Evolutionary conservation across 23 red algal species (phyloP), one percentile per base, ranked within the genome.

Genomic region (Chondrus crispus): DNA sequence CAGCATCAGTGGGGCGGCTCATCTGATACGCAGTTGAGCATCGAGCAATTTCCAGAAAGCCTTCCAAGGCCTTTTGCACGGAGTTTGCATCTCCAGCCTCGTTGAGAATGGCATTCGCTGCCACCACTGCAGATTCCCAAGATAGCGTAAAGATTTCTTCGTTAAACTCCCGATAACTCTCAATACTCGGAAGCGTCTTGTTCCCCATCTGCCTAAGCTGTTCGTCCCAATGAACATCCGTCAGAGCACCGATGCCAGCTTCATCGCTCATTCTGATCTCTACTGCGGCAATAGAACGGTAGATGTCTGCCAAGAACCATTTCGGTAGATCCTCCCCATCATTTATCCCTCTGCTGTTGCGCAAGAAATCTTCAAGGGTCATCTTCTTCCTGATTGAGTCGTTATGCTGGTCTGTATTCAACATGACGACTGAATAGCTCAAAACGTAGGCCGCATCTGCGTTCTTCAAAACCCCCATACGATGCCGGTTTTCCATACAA

Each of bases 401-500:
- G 46, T 98, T 95, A 73, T 98, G 97, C 63, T 96, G 94, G 74
- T 98, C 97, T 1, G 97, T 98, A 46, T 98, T 98, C 22, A 98
- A 81, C 97, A 98, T 98, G 16, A 98, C 91, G 1, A 95, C 90
- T 1, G 97, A 95, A 81, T 94, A 98, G 44, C 88, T 92, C 52
- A 98, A 70, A 46, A 96, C 93, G 80, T 96, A 95, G 0, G 89
- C 90, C 5, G 94, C 93, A 91, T 98, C 97, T 9, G 97, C 92
- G 26, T 74, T 93, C 74, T 90, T 77, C 86, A 98, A 50, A 1
- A 93, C 88, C 29, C 58, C 82, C 11, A 42, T 51, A 41, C 40
- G 26, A 40, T 36, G 13, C 20, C 50, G 29, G 35, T 2, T 19
- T 46, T 49, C 46, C 4, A 57, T 73, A 33, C 18, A 22, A 57